Evolutionary conservation across 83 land plant species (phyloP).

Genomic region (Diphasiastrum complanatum): DNA sequence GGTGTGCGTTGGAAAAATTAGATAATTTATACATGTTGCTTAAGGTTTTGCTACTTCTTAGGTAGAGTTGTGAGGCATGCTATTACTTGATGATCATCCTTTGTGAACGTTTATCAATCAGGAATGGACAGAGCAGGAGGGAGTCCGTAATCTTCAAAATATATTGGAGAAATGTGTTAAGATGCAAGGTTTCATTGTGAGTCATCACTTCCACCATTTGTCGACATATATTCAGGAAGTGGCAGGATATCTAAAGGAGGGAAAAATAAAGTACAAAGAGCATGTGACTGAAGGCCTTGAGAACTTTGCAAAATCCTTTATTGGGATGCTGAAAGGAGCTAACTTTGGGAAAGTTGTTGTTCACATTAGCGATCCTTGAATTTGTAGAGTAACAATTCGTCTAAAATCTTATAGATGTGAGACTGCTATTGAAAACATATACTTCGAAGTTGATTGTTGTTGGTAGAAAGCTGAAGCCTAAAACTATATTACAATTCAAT

Average conservation of each 20-base stretch:
- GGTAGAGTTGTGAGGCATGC: not conserved
- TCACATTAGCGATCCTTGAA: too few species aligned
- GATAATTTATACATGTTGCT: too few species aligned
- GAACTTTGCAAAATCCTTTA: constrained; percentile 32
- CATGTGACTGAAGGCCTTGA: constrained; percentile 39
- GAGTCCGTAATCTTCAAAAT: constrained; percentile 42
- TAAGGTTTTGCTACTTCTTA: too few species aligned
- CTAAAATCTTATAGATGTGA: too few species aligned
- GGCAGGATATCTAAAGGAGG: constrained; percentile 27
- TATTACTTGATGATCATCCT: not conserved
- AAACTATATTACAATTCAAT: too few species aligned
- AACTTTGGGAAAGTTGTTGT: constrained; percentile 41
- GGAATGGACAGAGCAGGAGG: constrained; percentile 41
- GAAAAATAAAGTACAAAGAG: constrained; percentile 33
- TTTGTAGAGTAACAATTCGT: too few species aligned
- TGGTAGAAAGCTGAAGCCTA: too few species aligned
- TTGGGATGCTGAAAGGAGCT: constrained; percentile 30
- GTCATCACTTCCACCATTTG: constrained; percentile 16
- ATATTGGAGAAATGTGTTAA: constrained; percentile 35
- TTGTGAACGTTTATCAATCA: constrained; percentile 1
- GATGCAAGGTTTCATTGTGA: constrained; percentile 39
- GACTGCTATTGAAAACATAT: too few species aligned
- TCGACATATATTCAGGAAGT: constrained; percentile 26
- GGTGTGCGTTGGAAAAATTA: too few species aligned
- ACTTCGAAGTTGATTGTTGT: too few species aligned